Conservation (phyloP, 2,329 filamentous ascomycete genomes). For the Microsporum canis region DNA sequence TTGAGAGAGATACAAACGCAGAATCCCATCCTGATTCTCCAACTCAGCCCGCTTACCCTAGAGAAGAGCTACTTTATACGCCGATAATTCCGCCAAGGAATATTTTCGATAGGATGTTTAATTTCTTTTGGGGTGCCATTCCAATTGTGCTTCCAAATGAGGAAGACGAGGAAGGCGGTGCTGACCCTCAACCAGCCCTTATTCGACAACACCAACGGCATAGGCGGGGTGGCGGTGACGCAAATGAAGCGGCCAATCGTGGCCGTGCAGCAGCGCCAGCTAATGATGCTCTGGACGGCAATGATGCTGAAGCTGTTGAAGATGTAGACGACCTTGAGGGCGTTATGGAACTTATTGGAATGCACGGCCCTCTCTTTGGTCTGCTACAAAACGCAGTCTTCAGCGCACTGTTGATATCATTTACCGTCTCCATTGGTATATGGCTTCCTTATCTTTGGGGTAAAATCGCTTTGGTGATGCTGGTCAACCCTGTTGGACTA, state of each 20-base stretch:
- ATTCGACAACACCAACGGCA: conserved; percentile 14
- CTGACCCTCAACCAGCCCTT: conserved; percentile 29
- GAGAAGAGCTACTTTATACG: not conserved
- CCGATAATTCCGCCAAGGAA: conserved; percentile 12
- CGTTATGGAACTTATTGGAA: conserved; percentile 88
- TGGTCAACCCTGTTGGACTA: conserved; percentile 64
- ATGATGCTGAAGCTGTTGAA: conserved; percentile 45
- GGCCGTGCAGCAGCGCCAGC: conserved; percentile 36
- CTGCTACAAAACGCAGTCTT: conserved; percentile 93
- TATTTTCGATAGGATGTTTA: conserved; percentile 21
- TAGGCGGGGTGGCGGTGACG: conserved; percentile 19
- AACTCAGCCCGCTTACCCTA: not conserved
- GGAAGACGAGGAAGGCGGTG: conserved; percentile 35
- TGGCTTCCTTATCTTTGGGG: conserved; percentile 90
- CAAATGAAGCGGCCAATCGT: conserved; percentile 22
- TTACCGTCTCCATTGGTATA: conserved; percentile 74
- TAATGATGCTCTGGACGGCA: conserved; percentile 56
- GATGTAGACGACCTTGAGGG: conserved; percentile 93
- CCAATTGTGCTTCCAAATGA: conserved; percentile 11
- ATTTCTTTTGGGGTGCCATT: conserved; percentile 39
- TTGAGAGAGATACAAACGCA: not conserved
- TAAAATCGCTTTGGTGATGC: conserved; percentile 65
- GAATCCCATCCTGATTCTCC: not conserved
- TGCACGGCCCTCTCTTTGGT: conserved; percentile 83
- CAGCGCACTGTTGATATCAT: conserved; percentile 76